phyloP scores from a whole-genome alignment of 108 stramenopile species.

The Fistulifera solaris region DNA sequence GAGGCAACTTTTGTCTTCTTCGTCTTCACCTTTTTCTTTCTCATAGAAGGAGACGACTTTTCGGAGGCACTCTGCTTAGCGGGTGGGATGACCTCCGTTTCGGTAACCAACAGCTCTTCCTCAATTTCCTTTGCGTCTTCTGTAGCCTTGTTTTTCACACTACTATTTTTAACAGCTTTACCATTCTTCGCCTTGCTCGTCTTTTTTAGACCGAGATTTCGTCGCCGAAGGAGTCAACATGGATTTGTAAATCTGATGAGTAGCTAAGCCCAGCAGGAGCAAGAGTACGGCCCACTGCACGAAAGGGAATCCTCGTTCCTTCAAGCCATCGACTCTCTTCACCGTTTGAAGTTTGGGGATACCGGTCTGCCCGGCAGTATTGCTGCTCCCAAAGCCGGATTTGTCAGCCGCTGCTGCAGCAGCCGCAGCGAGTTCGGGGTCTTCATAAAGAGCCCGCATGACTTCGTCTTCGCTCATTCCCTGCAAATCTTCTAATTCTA shows the following conservation, averaged over 20 bases:
- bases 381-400: conserved; percentile 9
- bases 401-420: conserved; percentile 10
- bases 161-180: not conserved
- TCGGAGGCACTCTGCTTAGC: not conserved
- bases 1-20: not conserved
- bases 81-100: not conserved
- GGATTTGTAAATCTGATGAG: conserved; percentile 25
- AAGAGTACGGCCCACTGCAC: conserved; percentile 30
- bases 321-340: conserved; percentile 4
- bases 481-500: conserved; percentile 21
- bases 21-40: conserved; percentile 5
- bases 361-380: conserved; percentile 4
- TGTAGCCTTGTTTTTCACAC: conserved; percentile 4
- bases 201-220: not conserved
- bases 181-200: conserved; percentile 6
- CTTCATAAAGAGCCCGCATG: conserved; percentile 21
- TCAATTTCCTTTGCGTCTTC: not conserved
- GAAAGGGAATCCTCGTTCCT: conserved; percentile 30
- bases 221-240: conserved; percentile 7
- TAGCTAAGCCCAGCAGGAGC: conserved; percentile 14
- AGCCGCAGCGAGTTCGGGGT: conserved; percentile 31
- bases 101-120: not conserved
- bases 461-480: conserved; percentile 26
- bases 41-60: not conserved
- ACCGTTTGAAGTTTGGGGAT: not conserved